Percentiles rank a stretch among this genome's conserved stretches.
These are phyloP conservation scores for Pisolithus tinctorius DNA, from an alignment of 768 basidiomycete species.

Conservation along the genomic window DNA sequence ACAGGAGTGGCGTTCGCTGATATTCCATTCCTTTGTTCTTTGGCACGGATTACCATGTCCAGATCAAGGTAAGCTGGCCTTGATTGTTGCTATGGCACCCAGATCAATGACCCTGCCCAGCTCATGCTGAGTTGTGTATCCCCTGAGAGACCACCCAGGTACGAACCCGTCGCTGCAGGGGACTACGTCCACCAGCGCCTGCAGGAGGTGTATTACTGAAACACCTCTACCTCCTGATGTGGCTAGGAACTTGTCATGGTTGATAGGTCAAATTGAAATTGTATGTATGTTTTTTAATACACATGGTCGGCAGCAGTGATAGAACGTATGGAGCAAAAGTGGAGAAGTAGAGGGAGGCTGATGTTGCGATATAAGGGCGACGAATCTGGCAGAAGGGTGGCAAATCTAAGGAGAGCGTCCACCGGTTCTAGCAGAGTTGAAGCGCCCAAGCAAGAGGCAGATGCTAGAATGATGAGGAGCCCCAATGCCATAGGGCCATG, in stretches of 20 bases:
- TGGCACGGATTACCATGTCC: conserved; percentile 81
- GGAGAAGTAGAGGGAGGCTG: too few species aligned
- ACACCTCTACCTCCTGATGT: too few species aligned
- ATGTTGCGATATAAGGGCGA: conserved; percentile 26
- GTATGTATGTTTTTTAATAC: too few species aligned
- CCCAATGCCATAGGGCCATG: conserved; percentile 47
- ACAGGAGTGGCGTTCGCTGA: conserved; percentile 59
- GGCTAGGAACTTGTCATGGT: too few species aligned
- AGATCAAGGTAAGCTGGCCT: conserved; percentile 52
- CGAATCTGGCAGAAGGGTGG: conserved; percentile 47
- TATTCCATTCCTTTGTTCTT: conserved; percentile 91
- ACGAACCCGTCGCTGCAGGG: conserved; percentile 69
- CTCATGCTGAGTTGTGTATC: conserved; percentile 46
- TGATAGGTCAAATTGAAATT: too few species aligned
- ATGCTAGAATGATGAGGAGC: conserved; percentile 43
- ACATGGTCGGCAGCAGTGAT: too few species aligned
- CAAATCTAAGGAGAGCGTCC: conserved; percentile 67
- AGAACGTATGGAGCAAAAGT: too few species aligned
- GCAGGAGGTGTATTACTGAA: conserved; percentile 39
- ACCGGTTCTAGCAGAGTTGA: conserved; percentile 40
- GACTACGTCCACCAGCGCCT: conserved; percentile 76
- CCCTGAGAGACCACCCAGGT: conserved; percentile 51
- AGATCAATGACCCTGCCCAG: conserved; percentile 7
- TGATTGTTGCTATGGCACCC: not conserved
- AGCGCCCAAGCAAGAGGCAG: too few species aligned